These are phyloP conservation scores for Termitomyces sp. DNA, from an alignment of 768 basidiomycete genomes.

Conservation along the genomic window DNA sequence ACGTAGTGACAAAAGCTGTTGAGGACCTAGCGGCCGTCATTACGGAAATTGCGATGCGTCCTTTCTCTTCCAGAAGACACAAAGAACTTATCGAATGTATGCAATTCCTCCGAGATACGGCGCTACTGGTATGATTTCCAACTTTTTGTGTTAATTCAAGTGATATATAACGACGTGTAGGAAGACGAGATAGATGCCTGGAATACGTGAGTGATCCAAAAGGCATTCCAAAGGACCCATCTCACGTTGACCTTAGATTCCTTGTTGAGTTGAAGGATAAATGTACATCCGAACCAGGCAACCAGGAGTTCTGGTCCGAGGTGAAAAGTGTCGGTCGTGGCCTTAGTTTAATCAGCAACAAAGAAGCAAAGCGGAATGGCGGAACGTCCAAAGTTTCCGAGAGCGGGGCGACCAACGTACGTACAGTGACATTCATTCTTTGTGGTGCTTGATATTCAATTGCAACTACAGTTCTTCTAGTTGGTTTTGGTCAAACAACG, in stretches of 20 bases:
- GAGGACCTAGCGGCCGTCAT: conserved; percentile 73
- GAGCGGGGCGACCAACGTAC: conserved; percentile 46
- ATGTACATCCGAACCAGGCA: conserved; percentile 52
- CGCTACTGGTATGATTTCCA: conserved; percentile 44
- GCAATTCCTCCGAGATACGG: conserved; percentile 57
- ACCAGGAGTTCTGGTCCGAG: conserved; percentile 61
- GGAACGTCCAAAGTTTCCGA: conserved; percentile 55
- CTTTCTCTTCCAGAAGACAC: conserved; percentile 64
- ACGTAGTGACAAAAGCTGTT: conserved; percentile 80
- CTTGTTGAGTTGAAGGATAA: conserved; percentile 49
- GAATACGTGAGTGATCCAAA: conserved; percentile 51
- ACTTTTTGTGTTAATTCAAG: not conserved
- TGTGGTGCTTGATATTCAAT: not conserved
- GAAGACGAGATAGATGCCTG: conserved; percentile 82
- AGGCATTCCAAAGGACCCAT: not conserved
- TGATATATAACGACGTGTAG: conserved; percentile 22
- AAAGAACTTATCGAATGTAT: conserved; percentile 74
- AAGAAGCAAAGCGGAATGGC: conserved; percentile 56
- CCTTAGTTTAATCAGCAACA: conserved; percentile 56
- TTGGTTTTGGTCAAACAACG: not conserved
- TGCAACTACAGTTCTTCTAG: not conserved
- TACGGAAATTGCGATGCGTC: conserved; percentile 58
- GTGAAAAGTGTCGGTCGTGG: conserved; percentile 42
- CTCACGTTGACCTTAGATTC: conserved; percentile 39
- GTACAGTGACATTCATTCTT: conserved; percentile 9